phyloP scores from a whole-genome alignment of 352 stramenopile species.

The Phytophthora capsici region DNA sequence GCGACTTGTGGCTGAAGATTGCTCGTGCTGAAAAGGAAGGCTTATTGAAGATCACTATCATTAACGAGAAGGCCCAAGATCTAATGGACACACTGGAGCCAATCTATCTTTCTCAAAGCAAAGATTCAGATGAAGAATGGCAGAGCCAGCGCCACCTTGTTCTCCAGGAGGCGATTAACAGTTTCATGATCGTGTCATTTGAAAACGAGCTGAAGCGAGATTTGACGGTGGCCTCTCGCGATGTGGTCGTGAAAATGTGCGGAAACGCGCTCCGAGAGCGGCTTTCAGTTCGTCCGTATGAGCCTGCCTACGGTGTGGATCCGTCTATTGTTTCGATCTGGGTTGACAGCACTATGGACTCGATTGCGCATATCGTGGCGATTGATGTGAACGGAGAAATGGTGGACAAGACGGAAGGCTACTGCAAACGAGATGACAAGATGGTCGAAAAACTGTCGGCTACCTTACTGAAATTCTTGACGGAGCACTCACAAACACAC shows the following conservation, averaged over 20 bases:
- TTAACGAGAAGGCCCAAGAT: slow-evolving; percentile 85
- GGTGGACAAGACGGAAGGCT: slow-evolving; percentile 87
- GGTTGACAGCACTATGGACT: slow-evolving; percentile 80
- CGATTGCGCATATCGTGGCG: slow-evolving; percentile 85
- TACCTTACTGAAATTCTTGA: slow-evolving; percentile 82
- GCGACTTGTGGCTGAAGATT: slow-evolving; percentile 82
- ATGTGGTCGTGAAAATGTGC: slow-evolving; percentile 82
- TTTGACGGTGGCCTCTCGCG: slow-evolving; percentile 69
- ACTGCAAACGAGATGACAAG: slow-evolving; percentile 79
- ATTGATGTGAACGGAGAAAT: slow-evolving; percentile 88
- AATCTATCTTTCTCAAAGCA: slow-evolving; percentile 65
- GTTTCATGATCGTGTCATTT: slow-evolving; percentile 86
- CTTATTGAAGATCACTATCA: slow-evolving; percentile 73
- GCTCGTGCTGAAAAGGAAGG: slow-evolving; percentile 87
- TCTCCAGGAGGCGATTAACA: slow-evolving; percentile 84
- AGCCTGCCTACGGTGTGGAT: slow-evolving; percentile 77
- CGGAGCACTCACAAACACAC: slow-evolving; percentile 81
- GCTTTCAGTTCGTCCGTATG: slow-evolving; percentile 78
- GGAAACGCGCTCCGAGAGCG: slow-evolving; percentile 69
- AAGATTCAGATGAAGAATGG: slow-evolving; percentile 82
- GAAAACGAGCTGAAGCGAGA: slow-evolving; percentile 88
- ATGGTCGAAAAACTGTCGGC: slow-evolving; percentile 79
- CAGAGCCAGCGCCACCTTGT: slow-evolving; percentile 85
- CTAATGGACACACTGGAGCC: slow-evolving; percentile 83
- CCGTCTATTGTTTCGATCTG: slow-evolving; percentile 89